Evolutionary conservation across 345 rosid genomes (phyloP).

Genomic region (Moringa oleifera): DNA sequence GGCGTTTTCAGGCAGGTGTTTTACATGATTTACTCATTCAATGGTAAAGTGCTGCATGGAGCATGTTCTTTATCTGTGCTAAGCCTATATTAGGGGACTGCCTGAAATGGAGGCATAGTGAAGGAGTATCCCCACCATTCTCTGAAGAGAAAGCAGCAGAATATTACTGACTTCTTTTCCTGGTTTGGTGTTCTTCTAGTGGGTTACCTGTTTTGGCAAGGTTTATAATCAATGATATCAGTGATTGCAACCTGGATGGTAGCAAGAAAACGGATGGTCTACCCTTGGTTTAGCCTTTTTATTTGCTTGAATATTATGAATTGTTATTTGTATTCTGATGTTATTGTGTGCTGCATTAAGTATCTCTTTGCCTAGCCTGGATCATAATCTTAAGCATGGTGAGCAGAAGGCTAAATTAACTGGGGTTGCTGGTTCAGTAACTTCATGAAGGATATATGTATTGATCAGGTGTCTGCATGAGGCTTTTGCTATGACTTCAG

Average conservation of each 20-base stretch:
- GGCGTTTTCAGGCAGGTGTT: too few species aligned
- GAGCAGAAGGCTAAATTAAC: background rate
- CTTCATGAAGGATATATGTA: too few species aligned
- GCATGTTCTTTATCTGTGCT: background rate
- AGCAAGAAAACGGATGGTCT: background rate
- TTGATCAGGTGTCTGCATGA: too few species aligned
- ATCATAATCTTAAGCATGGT: background rate
- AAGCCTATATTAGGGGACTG: background rate
- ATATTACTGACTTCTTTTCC: too few species aligned
- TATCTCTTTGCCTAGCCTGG: background rate
- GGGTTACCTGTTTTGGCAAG: background rate
- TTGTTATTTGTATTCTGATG: background rate
- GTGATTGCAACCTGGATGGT: background rate
- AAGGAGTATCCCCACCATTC: background rate
- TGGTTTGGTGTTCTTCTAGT: background rate
- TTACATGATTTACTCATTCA: background rate
- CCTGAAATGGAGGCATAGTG: background rate
- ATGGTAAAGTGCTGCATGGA: too few species aligned
- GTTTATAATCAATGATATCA: background rate
- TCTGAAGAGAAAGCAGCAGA: background rate
- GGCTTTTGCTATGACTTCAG: too few species aligned
- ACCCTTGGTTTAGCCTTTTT: background rate
- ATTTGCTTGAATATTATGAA: background rate
- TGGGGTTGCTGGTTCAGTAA: background rate
- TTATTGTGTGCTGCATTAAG: background rate